Base-by-base conservation (phyloP, 345 rosid species). In the Lumnitzera racemosa region DNA sequence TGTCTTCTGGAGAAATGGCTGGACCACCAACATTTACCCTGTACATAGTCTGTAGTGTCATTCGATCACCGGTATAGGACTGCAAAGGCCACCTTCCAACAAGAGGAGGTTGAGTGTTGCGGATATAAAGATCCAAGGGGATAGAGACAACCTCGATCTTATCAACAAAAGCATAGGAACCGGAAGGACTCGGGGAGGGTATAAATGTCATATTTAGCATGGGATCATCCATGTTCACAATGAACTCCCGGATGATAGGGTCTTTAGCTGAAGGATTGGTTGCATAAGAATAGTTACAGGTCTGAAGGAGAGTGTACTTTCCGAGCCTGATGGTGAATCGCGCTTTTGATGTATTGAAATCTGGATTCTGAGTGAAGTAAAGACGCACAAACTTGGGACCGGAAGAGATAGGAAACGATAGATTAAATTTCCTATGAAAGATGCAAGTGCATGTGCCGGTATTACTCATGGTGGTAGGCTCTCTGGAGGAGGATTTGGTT, bases 1-100 rank as follows among this genome's bases (percentile, higher is more conserved):
- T 78, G 0, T 70, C 13, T 2, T 17, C 50, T 1, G 66, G 64
- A 1, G 47, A 14, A n/a, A 79, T 56, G 7, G 36, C 12, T 36
- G 4, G 17, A n/a, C 80, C 80, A 4, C 58, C 80, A 3, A 72
- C 75, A 17, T 78, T 73, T 36, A 73, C 17, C 29, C 83, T 61
- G 14, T 62, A 59, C 70, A 62, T 70, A 0, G 76, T 79, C 70
- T 75, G 71, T 58, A 79, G 49, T 51, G 61, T 65, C 0, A 58
- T 14, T 49, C 16, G 20, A n/a, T 36, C 43, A 7, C 43, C 43
- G 10, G 43, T 36, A 36, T 36, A 36, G 43, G 43, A 36, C 7
- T 36, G 5, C 14, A 12, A 11, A 14, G 2, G 56, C 14, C 14
- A 9, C 43, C 11, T 12, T 31, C 56, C 43, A 9, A 36, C 43